Evolutionary conservation across 2,329 filamentous ascomycete genomes (phyloP).

Genomic region (Penicillium sp.): DNA sequence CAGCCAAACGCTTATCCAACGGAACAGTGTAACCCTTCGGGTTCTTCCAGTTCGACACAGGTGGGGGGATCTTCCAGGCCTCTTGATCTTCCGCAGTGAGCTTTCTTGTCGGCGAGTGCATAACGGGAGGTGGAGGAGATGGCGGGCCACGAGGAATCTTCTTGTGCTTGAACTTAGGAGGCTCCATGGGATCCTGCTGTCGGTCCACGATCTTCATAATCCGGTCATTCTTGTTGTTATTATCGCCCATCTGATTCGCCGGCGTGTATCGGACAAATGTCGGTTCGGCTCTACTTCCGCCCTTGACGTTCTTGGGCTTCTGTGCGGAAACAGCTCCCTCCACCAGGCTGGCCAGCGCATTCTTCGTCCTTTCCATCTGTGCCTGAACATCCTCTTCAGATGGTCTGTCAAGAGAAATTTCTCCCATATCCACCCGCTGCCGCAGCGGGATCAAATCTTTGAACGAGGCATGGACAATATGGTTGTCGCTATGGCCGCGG

Average conservation of each 20-base stretch:
- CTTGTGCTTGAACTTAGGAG: conserved; percentile 98
- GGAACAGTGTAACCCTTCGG: conserved; percentile 97
- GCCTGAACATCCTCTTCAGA: conserved; percentile 80
- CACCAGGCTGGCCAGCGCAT: conserved; percentile 78
- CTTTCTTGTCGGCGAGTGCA: conserved; percentile 93
- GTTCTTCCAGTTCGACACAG: conserved; percentile 99
- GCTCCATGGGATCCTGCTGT: conserved; percentile 92
- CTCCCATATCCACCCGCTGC: conserved; percentile 88
- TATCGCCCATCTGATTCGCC: conserved; percentile 93
- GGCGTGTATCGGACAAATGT: conserved; percentile 96
- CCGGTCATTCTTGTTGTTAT: conserved; percentile 80
- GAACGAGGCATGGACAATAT: conserved; percentile 92
- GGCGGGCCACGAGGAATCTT: conserved; percentile 93
- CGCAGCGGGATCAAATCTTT: conserved; percentile 94
- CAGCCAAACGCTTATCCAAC: conserved; percentile 90
- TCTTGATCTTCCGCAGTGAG: conserved; percentile 96
- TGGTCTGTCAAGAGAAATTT: conserved; percentile 82
- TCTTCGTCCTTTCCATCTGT: conserved; percentile 84
- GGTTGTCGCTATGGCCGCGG: conserved; percentile 78
- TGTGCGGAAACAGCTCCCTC: conserved; percentile 85
- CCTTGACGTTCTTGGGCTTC: conserved; percentile 92
- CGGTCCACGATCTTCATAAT: conserved; percentile 98
- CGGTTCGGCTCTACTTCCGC: conserved; percentile 75
- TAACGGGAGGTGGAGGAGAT: conserved; percentile 86
- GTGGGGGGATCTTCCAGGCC: conserved; percentile 87